Evolutionary conservation across 2,329 filamentous ascomycete species (phyloP), one percentile per base, ranked within the genome.

Genomic region (Apiospora phragmitis): DNA sequence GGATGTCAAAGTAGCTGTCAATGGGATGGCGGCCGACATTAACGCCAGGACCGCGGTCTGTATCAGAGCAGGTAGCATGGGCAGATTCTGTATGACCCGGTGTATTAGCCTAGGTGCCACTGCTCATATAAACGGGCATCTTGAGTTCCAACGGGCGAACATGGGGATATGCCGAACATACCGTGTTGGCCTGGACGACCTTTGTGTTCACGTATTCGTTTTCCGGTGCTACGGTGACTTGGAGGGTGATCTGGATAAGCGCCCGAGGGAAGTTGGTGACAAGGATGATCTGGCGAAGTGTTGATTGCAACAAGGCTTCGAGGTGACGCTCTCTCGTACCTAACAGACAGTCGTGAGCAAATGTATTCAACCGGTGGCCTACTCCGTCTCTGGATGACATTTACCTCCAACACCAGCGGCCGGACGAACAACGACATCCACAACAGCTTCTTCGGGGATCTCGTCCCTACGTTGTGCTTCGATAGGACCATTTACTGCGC

Each of bases 401-500:
- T 79, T 81, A 91, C 94, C 92, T 85, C 93, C 94, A 65, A 96
- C 91, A 21, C 95, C 95, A 73, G 92, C 91, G 45, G 93, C 92
- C 67, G 95, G 95, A 80, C 96, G 90, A 74, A 99, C 89, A 79
- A 95, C 91, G 71, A 99, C 93, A 82, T 98, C 96, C 74, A 99
- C 86, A 67, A 92, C 90, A 38, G 95, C 94, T 84, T 98, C 94
- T 81, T 97, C 95, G 9, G 96, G 93, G 75, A 96, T 90, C 81
- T 98, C 94, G 79, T 99, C 95, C 77, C 94, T 90, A 77, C 95
- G 90, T 76, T 91, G 90, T 21, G 95, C 94, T 84, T 99, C 96
- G 75, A 98, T 90, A 21, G 96, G 96, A 0, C 95, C 96, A 82
- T 97, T 98, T 75, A 97, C 94, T 18, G 94, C 92, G 70, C 92